Conservation (phyloP, 768 basidiomycete genomes). For the Leucosporidium scottii region DNA sequence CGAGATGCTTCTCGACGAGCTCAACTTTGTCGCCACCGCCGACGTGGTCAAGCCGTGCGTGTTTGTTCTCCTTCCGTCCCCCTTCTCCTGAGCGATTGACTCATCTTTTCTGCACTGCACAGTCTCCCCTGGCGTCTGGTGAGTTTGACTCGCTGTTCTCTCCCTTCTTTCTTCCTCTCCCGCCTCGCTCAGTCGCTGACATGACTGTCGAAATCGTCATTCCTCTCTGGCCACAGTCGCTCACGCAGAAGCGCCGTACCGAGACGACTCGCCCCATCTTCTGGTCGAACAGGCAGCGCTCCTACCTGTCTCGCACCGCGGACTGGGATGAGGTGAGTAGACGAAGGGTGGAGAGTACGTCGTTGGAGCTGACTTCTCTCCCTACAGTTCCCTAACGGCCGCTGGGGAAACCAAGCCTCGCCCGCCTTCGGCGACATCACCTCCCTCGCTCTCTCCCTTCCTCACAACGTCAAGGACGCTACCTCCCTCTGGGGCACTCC, state of each 20-base stretch:
- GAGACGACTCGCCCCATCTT: constrained; percentile 97
- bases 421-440: constrained; percentile 90
- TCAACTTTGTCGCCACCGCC: constrained; percentile 75
- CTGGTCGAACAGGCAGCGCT: constrained; percentile 95
- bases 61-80: not conserved
- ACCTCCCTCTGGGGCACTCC: constrained; percentile 72
- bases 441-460: constrained; percentile 40
- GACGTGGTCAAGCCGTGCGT: constrained; percentile 75
- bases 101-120: not conserved
- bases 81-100: not conserved
- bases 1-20: constrained; percentile 86
- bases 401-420: constrained; percentile 63
- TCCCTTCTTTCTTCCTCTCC: not conserved
- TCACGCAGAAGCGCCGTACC: constrained; percentile 81
- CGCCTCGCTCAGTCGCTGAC: constrained; percentile 18
- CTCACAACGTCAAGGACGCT: constrained; percentile 49
- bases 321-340: constrained; percentile 67
- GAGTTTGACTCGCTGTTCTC: constrained; percentile 22
- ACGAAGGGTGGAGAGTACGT: not conserved
- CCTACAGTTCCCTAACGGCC: constrained; percentile 89
- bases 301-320: constrained; percentile 90
- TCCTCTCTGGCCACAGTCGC: constrained; percentile 52
- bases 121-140: constrained; percentile 90
- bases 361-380: not conserved
- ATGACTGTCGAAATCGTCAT: not conserved